phyloP scores from a whole-genome alignment of 768 basidiomycete species.

The Royoungia palumana region DNA sequence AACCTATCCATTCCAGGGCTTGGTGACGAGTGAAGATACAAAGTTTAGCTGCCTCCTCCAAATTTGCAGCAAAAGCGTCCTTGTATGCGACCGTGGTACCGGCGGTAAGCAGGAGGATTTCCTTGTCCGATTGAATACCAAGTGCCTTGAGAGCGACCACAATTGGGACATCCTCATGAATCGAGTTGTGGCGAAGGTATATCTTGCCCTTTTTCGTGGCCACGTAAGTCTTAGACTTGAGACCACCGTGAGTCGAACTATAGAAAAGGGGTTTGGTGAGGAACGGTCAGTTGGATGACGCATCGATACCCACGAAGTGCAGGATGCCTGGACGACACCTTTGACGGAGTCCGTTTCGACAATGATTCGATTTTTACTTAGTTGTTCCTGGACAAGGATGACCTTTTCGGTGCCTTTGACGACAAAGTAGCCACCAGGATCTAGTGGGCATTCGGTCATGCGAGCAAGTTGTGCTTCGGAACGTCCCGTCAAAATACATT shows the following conservation, averaged over 20 bases:
- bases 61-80: constrained; percentile 79
- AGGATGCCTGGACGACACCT: constrained; percentile 89
- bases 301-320: constrained; percentile 75
- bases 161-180: constrained; percentile 95
- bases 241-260: constrained; percentile 76
- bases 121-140: constrained; percentile 95
- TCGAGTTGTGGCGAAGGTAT: constrained; percentile 95
- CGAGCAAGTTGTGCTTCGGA: constrained; percentile 80
- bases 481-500: constrained; percentile 83
- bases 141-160: constrained; percentile 95
- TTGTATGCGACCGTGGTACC: constrained; percentile 90
- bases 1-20: constrained; percentile 92
- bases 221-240: constrained; percentile 98
- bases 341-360: constrained; percentile 92
- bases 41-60: constrained; percentile 93
- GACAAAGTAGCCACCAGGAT: constrained; percentile 99
- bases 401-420: constrained; percentile 99
- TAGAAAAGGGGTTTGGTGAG: constrained; percentile 9
- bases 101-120: constrained; percentile 90
- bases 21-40: constrained; percentile 90
- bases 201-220: constrained; percentile 92
- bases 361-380: constrained; percentile 98
- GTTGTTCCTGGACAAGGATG: constrained; percentile 96
- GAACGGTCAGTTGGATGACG: neutral
- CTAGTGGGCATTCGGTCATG: constrained; percentile 96